Percentiles rank a stretch among this genome's conserved stretches.
phyloP scores from a whole-genome alignment of 768 basidiomycete genomes.

The Boletus reticulatus region DNA sequence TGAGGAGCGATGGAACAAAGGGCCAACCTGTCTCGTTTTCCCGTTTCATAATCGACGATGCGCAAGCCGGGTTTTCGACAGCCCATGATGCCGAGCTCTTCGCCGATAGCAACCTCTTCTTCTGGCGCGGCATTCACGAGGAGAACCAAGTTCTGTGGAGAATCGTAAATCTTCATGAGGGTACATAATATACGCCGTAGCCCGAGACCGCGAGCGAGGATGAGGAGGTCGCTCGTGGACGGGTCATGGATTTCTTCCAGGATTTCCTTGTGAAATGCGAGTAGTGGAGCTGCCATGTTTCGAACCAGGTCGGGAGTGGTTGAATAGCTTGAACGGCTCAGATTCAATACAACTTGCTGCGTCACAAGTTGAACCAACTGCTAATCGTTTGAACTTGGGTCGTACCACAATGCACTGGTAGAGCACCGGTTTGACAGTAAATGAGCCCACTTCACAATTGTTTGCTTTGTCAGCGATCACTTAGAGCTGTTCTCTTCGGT shows the following conservation, averaged over 20 bases:
- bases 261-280: conserved; percentile 68
- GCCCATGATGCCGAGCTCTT: conserved; percentile 91
- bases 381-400: not conserved
- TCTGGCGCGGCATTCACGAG: conserved; percentile 82
- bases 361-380: not conserved
- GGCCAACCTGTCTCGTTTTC: conserved; percentile 71
- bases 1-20: not conserved
- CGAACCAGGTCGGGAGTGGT: not conserved
- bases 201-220: conserved; percentile 90
- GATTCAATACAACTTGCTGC: not conserved
- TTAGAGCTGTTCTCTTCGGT: not conserved
- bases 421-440: no score
- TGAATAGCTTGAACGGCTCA: not conserved
- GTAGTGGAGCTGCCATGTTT: conserved; percentile 32
- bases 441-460: not conserved
- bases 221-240: conserved; percentile 63
- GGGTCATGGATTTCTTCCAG: conserved; percentile 73
- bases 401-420: not conserved
- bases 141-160: conserved; percentile 77
- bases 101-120: conserved; percentile 89
- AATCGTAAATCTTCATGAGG: conserved; percentile 90
- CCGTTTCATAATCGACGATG: conserved; percentile 79
- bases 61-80: conserved; percentile 84
- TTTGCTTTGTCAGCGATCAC: conserved; percentile 18
- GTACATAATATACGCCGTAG: conserved; percentile 80